Percentiles rank a stretch among this genome's conserved stretches.
phyloP scores from a whole-genome alignment of 129 eudicot genomes.

The Ambrosia artemisiifolia region DNA sequence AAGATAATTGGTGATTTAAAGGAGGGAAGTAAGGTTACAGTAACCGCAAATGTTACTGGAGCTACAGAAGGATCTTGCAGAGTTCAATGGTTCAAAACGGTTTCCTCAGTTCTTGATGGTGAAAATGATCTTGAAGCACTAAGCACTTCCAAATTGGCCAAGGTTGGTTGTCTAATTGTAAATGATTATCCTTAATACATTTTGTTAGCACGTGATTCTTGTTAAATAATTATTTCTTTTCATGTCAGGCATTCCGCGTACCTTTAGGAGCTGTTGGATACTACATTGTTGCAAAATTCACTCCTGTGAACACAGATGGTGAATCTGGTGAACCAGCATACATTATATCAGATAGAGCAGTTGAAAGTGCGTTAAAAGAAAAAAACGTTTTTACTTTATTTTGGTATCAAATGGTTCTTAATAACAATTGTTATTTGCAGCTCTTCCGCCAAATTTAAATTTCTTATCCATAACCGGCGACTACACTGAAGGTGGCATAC shows the following conservation, averaged over 20 bases:
- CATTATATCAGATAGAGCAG: constrained; percentile 56
- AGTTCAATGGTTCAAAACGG: constrained; percentile 97
- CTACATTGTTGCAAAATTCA: constrained; percentile 84
- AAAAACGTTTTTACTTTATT: not conserved
- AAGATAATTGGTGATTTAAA: constrained; percentile 81
- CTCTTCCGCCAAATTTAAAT: constrained; percentile 92
- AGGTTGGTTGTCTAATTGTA: constrained; percentile 44
- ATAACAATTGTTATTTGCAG: constrained; percentile 47
- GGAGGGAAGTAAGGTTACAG: constrained; percentile 93
- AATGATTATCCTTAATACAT: not conserved
- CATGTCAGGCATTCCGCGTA: constrained; percentile 78
- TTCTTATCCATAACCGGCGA: constrained; percentile 96
- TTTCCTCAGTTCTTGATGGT: constrained; percentile 51
- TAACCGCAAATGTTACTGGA: constrained; percentile 77
- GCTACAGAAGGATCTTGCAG: constrained; percentile 93
- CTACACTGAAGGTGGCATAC: constrained; percentile 71
- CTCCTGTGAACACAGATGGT: constrained; percentile 93
- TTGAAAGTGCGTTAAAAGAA: constrained; percentile 63
- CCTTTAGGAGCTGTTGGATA: constrained; percentile 94
- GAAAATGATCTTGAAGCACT: constrained; percentile 79
- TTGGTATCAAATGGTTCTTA: constrained; percentile 10
- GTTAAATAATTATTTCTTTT: not conserved
- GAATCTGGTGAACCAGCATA: constrained; percentile 91
- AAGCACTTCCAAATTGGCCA: constrained; percentile 83
- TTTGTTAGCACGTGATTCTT: constrained; percentile 3